A percentile compares a stretch with the other conserved stretches of the same genome.
Evolutionary conservation across 495 filamentous ascomycete species (phyloP).

Genomic region (Collariella sp.): DNA sequence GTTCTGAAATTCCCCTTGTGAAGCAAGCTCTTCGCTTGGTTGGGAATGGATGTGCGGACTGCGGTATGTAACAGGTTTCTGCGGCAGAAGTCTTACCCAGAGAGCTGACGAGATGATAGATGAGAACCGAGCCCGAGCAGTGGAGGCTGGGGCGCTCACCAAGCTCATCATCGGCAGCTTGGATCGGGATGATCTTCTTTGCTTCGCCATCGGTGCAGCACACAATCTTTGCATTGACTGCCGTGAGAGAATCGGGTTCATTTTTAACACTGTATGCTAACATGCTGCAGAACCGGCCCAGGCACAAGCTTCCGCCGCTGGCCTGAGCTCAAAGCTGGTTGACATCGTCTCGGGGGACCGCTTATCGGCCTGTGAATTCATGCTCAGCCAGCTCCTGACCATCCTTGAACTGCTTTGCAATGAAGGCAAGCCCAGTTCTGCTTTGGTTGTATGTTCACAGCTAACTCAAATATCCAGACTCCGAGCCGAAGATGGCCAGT

Average conservation of each 20-base stretch:
- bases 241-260: slow-evolving; percentile 38
- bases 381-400: slow-evolving; percentile 37
- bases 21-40: slow-evolving; percentile 57
- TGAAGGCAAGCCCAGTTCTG: slow-evolving; percentile 33
- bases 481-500: slow-evolving; percentile 29
- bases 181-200: slow-evolving; percentile 39
- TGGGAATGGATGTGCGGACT: slow-evolving; percentile 78
- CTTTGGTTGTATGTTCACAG: too few relatives aligned
- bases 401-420: slow-evolving; percentile 41
- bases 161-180: slow-evolving; percentile 46
- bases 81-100: background rate
- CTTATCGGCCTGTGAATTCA: slow-evolving; percentile 20
- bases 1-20: slow-evolving; percentile 26
- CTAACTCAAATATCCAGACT: slow-evolving; percentile 18
- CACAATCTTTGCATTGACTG: slow-evolving; percentile 70
- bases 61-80: slow-evolving; percentile 39
- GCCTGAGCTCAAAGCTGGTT: slow-evolving; percentile 34
- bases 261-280: background rate
- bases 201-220: slow-evolving; percentile 57
- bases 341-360: slow-evolving; percentile 30
- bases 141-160: slow-evolving; percentile 49
- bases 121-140: slow-evolving; percentile 59
- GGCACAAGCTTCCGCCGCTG: slow-evolving; percentile 38
- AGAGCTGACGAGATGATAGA: slow-evolving; percentile 40
- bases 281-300: slow-evolving; percentile 44